Conservation (phyloP, 495 filamentous ascomycete genomes). For the Neurospora sp. region DNA sequence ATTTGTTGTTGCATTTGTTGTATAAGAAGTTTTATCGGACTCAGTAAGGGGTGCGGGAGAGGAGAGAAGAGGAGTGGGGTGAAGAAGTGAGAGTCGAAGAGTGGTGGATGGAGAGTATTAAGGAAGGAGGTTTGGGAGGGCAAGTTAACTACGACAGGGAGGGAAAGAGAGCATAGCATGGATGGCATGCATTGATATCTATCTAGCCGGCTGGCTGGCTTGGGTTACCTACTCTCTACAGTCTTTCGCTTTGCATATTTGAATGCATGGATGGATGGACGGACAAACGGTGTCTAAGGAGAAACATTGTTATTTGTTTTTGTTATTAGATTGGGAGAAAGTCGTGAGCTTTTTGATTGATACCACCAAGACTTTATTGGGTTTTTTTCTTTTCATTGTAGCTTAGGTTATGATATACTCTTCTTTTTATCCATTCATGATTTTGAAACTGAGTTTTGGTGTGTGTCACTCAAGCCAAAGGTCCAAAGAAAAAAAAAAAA, state of each 20-base stretch:
- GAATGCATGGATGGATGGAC: not conserved
- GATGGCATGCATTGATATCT: not conserved
- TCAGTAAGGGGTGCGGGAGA: slow-evolving; percentile 35
- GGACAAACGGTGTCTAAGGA: not conserved
- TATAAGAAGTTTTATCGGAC: slow-evolving; percentile 97
- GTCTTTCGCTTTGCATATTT: not conserved
- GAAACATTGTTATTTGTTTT: not conserved
- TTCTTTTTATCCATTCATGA: not conserved
- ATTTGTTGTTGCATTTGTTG: slow-evolving; percentile 86
- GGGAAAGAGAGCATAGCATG: not conserved
- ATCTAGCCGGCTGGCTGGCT: not conserved
- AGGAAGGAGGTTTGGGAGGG: not conserved
- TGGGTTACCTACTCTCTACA: not conserved
- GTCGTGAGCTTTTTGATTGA: not conserved
- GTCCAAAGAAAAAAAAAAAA: not conserved
- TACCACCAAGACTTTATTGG: not conserved
- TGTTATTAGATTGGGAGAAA: not conserved
- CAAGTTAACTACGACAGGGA: not conserved
- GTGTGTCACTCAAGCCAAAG: not conserved
- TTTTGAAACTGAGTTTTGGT: not conserved
- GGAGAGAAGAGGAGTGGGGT: not conserved
- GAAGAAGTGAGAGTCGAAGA: not conserved
- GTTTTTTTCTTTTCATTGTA: not conserved
- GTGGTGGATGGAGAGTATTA: not conserved
- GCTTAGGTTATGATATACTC: not conserved